Conservation (phyloP, 495 filamentous ascomycete genomes). For the Aspergillus asperescens region DNA sequence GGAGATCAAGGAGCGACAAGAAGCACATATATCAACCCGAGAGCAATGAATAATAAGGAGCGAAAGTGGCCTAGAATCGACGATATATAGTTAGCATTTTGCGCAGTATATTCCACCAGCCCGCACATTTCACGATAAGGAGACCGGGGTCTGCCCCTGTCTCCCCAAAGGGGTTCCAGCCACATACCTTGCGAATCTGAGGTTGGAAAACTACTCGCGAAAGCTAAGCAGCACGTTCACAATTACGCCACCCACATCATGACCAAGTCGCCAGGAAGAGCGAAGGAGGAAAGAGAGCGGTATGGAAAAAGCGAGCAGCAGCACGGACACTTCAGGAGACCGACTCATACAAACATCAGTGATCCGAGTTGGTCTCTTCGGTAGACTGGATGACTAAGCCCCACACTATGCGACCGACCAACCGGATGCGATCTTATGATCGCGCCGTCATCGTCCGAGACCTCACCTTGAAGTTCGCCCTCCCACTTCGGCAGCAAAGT, state of each 20-base stretch:
- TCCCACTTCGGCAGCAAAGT: slow-evolving; percentile 17
- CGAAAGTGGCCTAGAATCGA: slow-evolving; percentile 13
- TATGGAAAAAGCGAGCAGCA: slow-evolving; percentile 1
- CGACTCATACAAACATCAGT: background rate
- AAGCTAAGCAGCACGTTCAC: slow-evolving; percentile 6
- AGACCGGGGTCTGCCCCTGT: slow-evolving; percentile 7
- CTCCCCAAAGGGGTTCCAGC: slow-evolving; percentile 2
- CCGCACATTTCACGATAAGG: slow-evolving; percentile 2
- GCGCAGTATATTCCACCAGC: background rate
- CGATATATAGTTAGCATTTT: slow-evolving; percentile 6
- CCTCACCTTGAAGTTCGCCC: slow-evolving; percentile 26
- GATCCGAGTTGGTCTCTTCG: background rate
- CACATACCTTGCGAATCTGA: slow-evolving; percentile 9
- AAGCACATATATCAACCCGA: slow-evolving; percentile 2
- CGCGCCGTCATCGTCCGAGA: slow-evolving; percentile 35
- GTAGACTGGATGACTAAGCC: slow-evolving; percentile 26
- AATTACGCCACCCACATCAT: slow-evolving; percentile 4
- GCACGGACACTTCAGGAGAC: background rate
- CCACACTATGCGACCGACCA: slow-evolving; percentile 12
- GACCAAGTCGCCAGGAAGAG: background rate
- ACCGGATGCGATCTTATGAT: slow-evolving; percentile 34
- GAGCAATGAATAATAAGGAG: slow-evolving; percentile 12
- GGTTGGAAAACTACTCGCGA: background rate
- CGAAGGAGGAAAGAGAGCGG: background rate
- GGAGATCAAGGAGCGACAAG: slow-evolving; percentile 18